Evolutionary conservation across 1,284 basidiomycete genomes (phyloP).

Genomic region (Cutaneotrichosporon mucoides): DNA sequence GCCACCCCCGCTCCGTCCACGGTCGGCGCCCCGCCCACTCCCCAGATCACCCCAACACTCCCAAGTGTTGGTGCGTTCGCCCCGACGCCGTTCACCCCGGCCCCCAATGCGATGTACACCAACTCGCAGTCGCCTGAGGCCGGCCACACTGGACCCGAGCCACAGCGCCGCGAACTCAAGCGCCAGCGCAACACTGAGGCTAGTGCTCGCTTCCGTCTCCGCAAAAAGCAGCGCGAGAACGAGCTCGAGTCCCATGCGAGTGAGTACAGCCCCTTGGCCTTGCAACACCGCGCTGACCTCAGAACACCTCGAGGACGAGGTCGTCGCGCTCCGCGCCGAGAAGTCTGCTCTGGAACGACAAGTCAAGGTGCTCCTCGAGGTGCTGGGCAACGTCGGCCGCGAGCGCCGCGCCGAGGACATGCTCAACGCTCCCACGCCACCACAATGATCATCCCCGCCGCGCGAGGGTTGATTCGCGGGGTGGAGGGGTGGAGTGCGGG

Average conservation of each 20-base stretch:
- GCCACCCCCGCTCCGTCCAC: constrained; percentile 19
- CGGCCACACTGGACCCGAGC: background rate
- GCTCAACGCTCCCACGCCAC: too few relatives aligned
- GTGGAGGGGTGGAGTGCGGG: too few relatives aligned
- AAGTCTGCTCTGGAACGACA: constrained; percentile 1
- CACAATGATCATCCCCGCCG: too few relatives aligned
- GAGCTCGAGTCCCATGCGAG: constrained; percentile 80
- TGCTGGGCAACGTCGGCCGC: constrained; percentile 2
- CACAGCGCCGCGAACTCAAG: constrained; percentile 54
- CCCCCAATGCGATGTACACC: background rate
- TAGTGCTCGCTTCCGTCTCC: constrained; percentile 89
- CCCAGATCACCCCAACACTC: constrained; percentile 22
- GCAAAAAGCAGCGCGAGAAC: constrained; percentile 97
- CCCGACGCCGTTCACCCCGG: background rate
- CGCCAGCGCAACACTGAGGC: constrained; percentile 92
- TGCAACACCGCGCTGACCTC: background rate
- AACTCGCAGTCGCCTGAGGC: background rate
- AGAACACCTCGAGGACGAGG: constrained; percentile 6
- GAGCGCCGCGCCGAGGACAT: constrained; percentile 1
- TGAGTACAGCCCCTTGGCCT: constrained; percentile 51
- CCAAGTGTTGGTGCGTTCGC: background rate
- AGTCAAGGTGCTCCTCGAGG: constrained; percentile 4
- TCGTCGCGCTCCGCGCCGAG: background rate
- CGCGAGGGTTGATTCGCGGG: too few relatives aligned
- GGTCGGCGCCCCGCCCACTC: constrained; percentile 1